Evolutionary conservation across 2,329 filamentous ascomycete genomes (phyloP), one percentile per base, ranked within the genome.

Genomic region (Bipolaris sorokiniana): DNA sequence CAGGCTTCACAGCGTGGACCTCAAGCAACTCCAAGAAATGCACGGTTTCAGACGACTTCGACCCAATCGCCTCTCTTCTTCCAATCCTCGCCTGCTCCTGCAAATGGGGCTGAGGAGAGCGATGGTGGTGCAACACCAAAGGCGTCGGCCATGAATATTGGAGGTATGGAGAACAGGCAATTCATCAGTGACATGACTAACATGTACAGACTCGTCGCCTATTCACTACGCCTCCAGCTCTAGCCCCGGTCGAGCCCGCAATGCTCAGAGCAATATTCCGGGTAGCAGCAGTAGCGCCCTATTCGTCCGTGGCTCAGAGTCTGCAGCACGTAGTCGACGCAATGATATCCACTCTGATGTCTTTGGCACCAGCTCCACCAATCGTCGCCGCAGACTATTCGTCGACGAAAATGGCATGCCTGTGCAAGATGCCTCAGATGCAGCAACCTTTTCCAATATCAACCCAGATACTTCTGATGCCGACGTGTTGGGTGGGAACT

Each of bases 401-500:
- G 85, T 89, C 9, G 86, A 88, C 66, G 84, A 87, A 65, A 83
- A 86, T 74, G 86, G 87, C 55, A 81, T 86, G 73, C 83, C 86
- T 18, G 80, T 85, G 5, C 77, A 78, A 28, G 80, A 78, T 37
- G 66, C 68, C 7, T 88, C 86, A 5, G 86, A 88, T 70, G 83
- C 81, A 4, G 75, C 84, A 0, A 88, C 86, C 1, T 89, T 89
- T 71, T 88, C 86, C 5, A 88, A 88, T 62, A 72, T 87, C 56
- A 83, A 97, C 65, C 92, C 92, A 0, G 90, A 89, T 62, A 97
- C 93, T 6, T 97, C 94, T 2, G 95, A 99, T 75, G 95, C 95
- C 0, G 90, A 97, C 71, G 86, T 84, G 1, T 85, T 97, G 38
- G 94, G 92, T 37, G 95, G 93, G 1, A 86, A 86, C 56, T 91